Evolutionary conservation across 1,139 yeast genomes (phyloP), one percentile per base, ranked within the genome.

Genomic region (Yamadazyma diospyri): DNA sequence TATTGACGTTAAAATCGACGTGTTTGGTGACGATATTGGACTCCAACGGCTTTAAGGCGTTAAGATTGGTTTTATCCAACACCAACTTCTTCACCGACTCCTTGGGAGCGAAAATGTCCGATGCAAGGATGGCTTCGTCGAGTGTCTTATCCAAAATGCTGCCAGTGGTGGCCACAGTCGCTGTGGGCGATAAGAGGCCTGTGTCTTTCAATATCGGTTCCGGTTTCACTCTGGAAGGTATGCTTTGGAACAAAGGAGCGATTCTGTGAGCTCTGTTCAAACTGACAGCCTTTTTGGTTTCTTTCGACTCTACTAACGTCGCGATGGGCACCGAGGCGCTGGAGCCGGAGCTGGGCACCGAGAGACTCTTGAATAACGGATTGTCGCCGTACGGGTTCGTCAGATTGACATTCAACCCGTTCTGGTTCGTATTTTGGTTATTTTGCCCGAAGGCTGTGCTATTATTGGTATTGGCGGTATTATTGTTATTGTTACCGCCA

Each of bases 371-470:
- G 59, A 76, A 81, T 33, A 80, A 61, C 4, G 86, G 86, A 51
- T 79, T 81, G 42, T 69, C 69, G 3, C 92, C 89, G 53, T 81
- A 83, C 26, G 94, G 92, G 51, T 83, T 83, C 41, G 72, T 79
- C 26, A 72, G 68, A 36, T 69, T 65, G 21, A 78, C 63, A 23
- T 73, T 76, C 25, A 64, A 17, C 6, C 34, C 29, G 19, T 52
- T 50, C 30, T 40, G 42, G 16, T 35, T 47, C 39, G 64, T 42
- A 30, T 55, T 61, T 34, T 50, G 64, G 31, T 52, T 59, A 42
- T 45, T 39, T 36, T 25, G 26, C 2, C 32, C 34, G 23, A 35
- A 35, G 14, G 31, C 21, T 14, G 19, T 16, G 16, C 29, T 26
- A 16, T 13, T 16, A 9, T 19, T 13, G 2, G 23, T 25, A 20